Percentiles rank a stretch among this genome's conserved stretches.
phyloP scores from a whole-genome alignment of 2,329 filamentous ascomycete genomes.

The Periconia digitata region DNA sequence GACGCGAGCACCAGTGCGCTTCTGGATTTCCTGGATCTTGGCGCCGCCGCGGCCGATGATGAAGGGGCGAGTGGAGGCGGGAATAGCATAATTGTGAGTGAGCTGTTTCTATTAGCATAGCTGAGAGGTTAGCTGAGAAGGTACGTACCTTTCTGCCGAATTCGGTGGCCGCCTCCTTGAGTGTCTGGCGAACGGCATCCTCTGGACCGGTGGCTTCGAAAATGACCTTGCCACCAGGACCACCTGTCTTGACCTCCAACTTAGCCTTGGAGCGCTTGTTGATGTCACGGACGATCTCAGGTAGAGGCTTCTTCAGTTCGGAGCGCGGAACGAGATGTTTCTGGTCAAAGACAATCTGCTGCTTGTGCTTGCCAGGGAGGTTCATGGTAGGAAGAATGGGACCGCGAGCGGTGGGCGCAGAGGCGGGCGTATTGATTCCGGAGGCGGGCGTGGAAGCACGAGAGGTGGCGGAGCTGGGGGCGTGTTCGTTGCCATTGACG shows the following conservation, averaged over 20 bases:
- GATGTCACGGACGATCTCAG: slow-evolving; percentile 86
- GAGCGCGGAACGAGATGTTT: slow-evolving; percentile 74
- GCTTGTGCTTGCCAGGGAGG: slow-evolving; percentile 80
- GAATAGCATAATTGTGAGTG: slow-evolving; percentile 75
- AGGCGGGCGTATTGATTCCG: slow-evolving; percentile 52
- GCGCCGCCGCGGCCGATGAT: slow-evolving; percentile 92
- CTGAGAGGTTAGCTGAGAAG: not conserved
- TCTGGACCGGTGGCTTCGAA: slow-evolving; percentile 85
- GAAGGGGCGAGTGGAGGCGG: slow-evolving; percentile 78
- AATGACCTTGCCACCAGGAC: slow-evolving; percentile 70
- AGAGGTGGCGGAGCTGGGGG: slow-evolving; percentile 54
- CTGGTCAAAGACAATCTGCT: slow-evolving; percentile 72
- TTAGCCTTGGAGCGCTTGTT: slow-evolving; percentile 89
- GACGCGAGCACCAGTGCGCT: slow-evolving; percentile 85
- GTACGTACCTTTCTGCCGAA: slow-evolving; percentile 76
- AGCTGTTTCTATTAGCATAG: slow-evolving; percentile 48
- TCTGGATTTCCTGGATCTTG: slow-evolving; percentile 86
- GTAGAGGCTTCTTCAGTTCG: slow-evolving; percentile 81
- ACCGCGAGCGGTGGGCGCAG: slow-evolving; percentile 36
- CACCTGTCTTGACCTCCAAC: slow-evolving; percentile 69
- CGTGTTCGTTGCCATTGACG: slow-evolving; percentile 56
- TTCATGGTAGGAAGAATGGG: slow-evolving; percentile 62
- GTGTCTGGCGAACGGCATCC: slow-evolving; percentile 80
- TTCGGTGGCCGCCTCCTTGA: slow-evolving; percentile 86
- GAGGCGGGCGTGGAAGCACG: slow-evolving; percentile 66